Evolutionary conservation across 1,284 basidiomycete species (phyloP), one percentile per base, ranked within the genome.

Genomic region (Ceratobasidium sp.): DNA sequence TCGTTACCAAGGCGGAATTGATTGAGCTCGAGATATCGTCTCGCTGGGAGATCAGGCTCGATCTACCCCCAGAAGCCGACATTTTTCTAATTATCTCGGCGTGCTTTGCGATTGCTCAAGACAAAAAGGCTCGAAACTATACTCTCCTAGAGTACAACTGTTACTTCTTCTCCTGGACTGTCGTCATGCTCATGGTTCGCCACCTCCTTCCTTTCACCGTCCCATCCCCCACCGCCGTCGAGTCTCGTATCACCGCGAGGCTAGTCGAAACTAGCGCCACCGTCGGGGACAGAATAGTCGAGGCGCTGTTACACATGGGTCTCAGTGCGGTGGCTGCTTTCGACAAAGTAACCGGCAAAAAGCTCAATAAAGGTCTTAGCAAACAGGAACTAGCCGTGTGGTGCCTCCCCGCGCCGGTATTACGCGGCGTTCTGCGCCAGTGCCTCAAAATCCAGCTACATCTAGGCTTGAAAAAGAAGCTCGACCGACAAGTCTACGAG

Each of bases 401-500:
- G 66, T 49, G 66, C 29, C 66, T 68, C 15, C 66, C 66, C 32
- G 29, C 37, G 15, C 66, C 66, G 11, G 54, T 68, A 1, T 49
- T 49, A 37, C 66, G 66, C 11, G 49, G 49, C 8, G 19, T 68
- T 17, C 34, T 68, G n/a, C n/a, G 29, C 49, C 66, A 68, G 66
- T 68, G 66, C 34, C 51, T 68, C 49, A 68, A 68, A n/a, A 68
- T 68, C n/a, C n/a, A n/a, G n/a, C n/a, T n/a, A n/a, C n/a, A n/a
- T n/a, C n/a, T n/a, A n/a, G 65, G 65, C n/a, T 29, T 67, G 65
- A 67, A 67, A 46, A 51, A 67, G 32, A 67, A 52, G 32, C 66
- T 68, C 13, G 49, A 68, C 29, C 25, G 54, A 13, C 46, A 46
- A 6, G 66, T 68, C 32, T 32, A 32, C 1, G 15, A 1, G 19